Evolutionary conservation across 257 asterid species (phyloP).

Genomic region (Solanum habrochaites): DNA sequence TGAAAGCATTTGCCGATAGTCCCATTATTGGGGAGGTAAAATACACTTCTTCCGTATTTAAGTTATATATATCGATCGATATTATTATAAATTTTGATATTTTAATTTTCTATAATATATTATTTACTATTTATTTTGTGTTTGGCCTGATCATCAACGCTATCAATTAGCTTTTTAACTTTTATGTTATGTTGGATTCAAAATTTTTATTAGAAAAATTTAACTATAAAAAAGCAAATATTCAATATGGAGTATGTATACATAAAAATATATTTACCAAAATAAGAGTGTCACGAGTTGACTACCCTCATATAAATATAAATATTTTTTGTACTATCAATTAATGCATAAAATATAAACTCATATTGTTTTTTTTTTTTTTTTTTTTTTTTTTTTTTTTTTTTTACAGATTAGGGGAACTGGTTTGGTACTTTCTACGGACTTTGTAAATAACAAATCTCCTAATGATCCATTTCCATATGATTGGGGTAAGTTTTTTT

Average conservation of each 20-base stretch:
- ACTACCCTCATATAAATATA: neutral
- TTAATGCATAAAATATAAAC: neutral
- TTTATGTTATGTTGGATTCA: neutral
- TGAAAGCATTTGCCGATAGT: slow-evolving; percentile 72
- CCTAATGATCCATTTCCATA: slow-evolving; percentile 75
- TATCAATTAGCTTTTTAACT: too few relatives aligned
- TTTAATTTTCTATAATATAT: too few relatives aligned
- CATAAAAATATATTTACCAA: too few relatives aligned
- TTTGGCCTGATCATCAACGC: neutral
- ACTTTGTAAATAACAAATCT: slow-evolving; percentile 75
- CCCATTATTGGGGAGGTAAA: slow-evolving; percentile 88
- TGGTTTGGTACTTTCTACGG: slow-evolving; percentile 78
- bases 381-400: too few relatives aligned
- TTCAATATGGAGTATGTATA: neutral
- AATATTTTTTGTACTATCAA: neutral
- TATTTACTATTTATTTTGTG: neutral
- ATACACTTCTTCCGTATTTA: too few relatives aligned
- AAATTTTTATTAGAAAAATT: neutral
- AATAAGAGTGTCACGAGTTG: too few relatives aligned
- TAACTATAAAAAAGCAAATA: too few relatives aligned
- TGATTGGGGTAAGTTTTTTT: slow-evolving; percentile 56
- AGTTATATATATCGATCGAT: neutral
- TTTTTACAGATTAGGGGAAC: slow-evolving; percentile 69
- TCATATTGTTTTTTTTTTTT: neutral
- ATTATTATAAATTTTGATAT: too few relatives aligned